phyloP scores from a whole-genome alignment of 106 monocot genomes.

The Alisma plantagoaquatica region DNA sequence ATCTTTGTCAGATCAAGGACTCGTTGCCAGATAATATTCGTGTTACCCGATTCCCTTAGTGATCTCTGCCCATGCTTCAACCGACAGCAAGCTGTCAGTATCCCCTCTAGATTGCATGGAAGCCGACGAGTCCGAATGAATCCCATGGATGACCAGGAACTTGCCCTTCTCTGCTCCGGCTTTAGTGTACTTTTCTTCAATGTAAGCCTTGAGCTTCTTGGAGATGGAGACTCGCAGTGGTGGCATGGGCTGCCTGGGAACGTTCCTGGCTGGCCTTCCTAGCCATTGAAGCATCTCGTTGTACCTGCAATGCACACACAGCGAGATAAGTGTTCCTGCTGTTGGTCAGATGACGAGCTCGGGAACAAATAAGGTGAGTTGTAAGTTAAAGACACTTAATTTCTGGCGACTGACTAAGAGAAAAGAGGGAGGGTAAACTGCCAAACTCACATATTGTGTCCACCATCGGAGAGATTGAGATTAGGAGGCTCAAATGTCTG shows the following conservation, averaged over 20 bases:
- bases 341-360: too few relatives aligned
- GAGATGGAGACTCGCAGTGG: constrained; percentile 75
- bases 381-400: too few relatives aligned
- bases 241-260: constrained; percentile 39
- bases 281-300: constrained; percentile 77
- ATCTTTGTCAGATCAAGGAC: background rate
- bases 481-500: constrained; percentile 55
- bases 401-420: too few relatives aligned
- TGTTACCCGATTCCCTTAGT: constrained; percentile 53
- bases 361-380: too few relatives aligned
- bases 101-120: constrained; percentile 86
- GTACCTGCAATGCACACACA: too few relatives aligned
- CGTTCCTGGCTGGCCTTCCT: constrained; percentile 43
- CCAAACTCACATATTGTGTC: constrained; percentile 62
- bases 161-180: constrained; percentile 57
- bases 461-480: constrained; percentile 60
- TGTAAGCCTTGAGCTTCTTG: constrained; percentile 52
- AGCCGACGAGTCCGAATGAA: constrained; percentile 70
- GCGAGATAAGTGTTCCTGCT: too few relatives aligned
- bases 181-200: constrained; percentile 48
- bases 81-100: constrained; percentile 66
- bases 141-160: constrained; percentile 77
- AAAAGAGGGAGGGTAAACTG: background rate
- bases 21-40: background rate
- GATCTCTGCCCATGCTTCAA: constrained; percentile 70